Percentiles rank a stretch among this genome's conserved stretches.
phyloP scores from a whole-genome alignment of 2,329 filamentous ascomycete genomes.

The Xylariomycetidae sp. region DNA sequence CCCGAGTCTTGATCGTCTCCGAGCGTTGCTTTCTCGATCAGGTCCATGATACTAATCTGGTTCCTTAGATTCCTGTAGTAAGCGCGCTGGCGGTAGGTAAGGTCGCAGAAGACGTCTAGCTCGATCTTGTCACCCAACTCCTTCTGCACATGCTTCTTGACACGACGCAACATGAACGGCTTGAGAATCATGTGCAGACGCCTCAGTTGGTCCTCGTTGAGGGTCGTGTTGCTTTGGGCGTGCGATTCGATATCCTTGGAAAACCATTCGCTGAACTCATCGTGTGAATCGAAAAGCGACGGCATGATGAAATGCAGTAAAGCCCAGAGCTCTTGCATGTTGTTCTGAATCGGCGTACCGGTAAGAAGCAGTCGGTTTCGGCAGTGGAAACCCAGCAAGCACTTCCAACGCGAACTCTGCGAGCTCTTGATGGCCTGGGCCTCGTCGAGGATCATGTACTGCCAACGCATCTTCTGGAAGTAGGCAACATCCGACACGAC shows the following conservation, averaged over 20 bases:
- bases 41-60: constrained; percentile 97
- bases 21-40: constrained; percentile 92
- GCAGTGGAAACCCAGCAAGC: constrained; percentile 86
- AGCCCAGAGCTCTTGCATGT: constrained; percentile 99
- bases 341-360: constrained; percentile 97
- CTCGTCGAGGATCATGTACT: constrained; percentile 99
- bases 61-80: constrained; percentile 90
- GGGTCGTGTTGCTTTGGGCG: constrained; percentile 97
- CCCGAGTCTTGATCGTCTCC: constrained; percentile 93
- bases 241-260: constrained; percentile 97
- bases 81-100: constrained; percentile 91
- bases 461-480: constrained; percentile 99
- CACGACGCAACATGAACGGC: constrained; percentile 97
- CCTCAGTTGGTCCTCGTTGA: constrained; percentile 96
- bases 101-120: constrained; percentile 88
- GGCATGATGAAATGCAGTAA: constrained; percentile 99
- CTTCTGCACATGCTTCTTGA: constrained; percentile 99
- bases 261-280: constrained; percentile 92
- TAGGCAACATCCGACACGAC: constrained; percentile 95
- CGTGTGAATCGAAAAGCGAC: constrained; percentile 91
- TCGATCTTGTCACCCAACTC: constrained; percentile 99
- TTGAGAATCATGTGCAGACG: constrained; percentile 98
- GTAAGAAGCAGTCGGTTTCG: constrained; percentile 90
- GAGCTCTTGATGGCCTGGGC: constrained; percentile 99
- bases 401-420: constrained; percentile 94